These are phyloP conservation scores for Perilla frutescens DNA, from an alignment of 257 asterid species.

Conservation along the genomic window DNA sequence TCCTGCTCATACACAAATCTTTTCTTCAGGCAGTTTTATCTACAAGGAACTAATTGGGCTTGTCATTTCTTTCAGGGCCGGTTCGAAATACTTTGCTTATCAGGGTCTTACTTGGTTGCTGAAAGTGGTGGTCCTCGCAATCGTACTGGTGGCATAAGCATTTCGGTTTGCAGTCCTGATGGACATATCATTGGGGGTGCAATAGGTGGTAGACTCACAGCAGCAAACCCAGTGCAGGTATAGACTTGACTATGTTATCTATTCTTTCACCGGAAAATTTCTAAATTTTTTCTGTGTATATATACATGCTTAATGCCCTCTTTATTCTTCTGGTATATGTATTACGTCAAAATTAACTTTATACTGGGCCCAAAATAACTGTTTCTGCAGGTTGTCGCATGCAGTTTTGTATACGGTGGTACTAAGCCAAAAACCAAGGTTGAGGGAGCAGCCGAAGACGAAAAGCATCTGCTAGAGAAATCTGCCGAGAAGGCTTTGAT, in stretches of 20 bases:
- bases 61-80: constrained; percentile 58
- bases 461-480: constrained; percentile 38
- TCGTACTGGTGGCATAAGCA: constrained; percentile 77
- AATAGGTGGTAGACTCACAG: constrained; percentile 71
- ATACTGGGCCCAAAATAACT: background rate
- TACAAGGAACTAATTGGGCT: constrained; percentile 25
- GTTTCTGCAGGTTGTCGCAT: constrained; percentile 65
- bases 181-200: constrained; percentile 81
- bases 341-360: background rate
- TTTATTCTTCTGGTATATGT: background rate
- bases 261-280: background rate
- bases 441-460: constrained; percentile 49
- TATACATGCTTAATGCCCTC: no score
- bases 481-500: constrained; percentile 51
- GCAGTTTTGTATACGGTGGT: constrained; percentile 82
- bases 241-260: background rate
- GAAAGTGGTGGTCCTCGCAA: constrained; percentile 71
- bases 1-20: background rate
- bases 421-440: constrained; percentile 61
- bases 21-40: no score
- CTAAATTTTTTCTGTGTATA: background rate
- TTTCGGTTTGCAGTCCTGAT: constrained; percentile 71
- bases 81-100: constrained; percentile 72
- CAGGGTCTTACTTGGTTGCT: constrained; percentile 72
- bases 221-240: constrained; percentile 78